A percentile compares a stretch with the other conserved stretches of the same genome.
phyloP scores from a whole-genome alignment of 2,329 filamentous ascomycete genomes.

The Xylaria sp. region DNA sequence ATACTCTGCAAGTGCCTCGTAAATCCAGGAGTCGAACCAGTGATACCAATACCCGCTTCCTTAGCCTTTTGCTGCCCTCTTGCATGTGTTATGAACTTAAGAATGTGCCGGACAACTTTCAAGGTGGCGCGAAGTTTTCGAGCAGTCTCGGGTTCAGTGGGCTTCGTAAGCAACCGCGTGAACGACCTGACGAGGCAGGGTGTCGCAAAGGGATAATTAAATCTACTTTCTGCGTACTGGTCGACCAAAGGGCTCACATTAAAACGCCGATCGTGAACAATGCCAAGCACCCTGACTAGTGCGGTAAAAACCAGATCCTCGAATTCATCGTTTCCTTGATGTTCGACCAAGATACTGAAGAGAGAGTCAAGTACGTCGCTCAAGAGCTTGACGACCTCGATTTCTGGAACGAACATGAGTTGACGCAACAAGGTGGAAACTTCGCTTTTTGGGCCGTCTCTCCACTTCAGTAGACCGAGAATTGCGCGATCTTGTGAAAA shows the following conservation, averaged over 20 bases:
- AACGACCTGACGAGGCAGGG: conserved; percentile 89
- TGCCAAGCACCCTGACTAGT: conserved; percentile 87
- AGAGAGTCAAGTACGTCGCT: conserved; percentile 89
- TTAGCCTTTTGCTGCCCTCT: conserved; percentile 88
- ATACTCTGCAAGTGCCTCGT: conserved; percentile 85
- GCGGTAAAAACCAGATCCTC: conserved; percentile 94
- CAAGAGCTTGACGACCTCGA: conserved; percentile 95
- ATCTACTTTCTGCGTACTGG: conserved; percentile 86
- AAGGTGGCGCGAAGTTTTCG: conserved; percentile 89
- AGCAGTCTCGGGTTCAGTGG: conserved; percentile 83
- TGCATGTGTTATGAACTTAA: conserved; percentile 94
- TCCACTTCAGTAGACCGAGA: conserved; percentile 87
- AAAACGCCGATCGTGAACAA: conserved; percentile 93
- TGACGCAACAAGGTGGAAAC: conserved; percentile 80
- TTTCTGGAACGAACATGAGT: conserved; percentile 93
- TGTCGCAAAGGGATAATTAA: conserved; percentile 93
- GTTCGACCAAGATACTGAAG: conserved; percentile 90
- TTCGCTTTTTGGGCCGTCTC: conserved; percentile 76
- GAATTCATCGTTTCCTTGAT: conserved; percentile 90
- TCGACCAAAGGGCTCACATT: conserved; percentile 92
- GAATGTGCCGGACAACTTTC: conserved; percentile 91
- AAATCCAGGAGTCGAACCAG: conserved; percentile 76
- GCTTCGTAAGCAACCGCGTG: conserved; percentile 82
- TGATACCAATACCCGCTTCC: conserved; percentile 87
- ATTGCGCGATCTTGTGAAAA: conserved; percentile 94